A percentile compares a stretch with the other conserved stretches of the same genome.
Evolutionary conservation across 805 yeast genomes (phyloP).

Genomic region (Lachancea lanzarotensis): DNA sequence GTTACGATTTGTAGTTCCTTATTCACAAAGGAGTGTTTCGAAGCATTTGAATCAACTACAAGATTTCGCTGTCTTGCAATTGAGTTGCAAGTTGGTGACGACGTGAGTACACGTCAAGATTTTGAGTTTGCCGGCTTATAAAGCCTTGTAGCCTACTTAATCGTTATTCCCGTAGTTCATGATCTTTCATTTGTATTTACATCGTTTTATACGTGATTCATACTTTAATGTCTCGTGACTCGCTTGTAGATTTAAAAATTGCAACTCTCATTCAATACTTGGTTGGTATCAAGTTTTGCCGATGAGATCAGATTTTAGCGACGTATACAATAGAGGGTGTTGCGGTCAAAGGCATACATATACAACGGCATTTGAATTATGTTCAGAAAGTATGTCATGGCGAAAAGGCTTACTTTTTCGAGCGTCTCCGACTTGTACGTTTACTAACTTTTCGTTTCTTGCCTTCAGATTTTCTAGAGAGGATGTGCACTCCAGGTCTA

Average conservation of each 20-base stretch:
- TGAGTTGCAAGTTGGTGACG: neutral
- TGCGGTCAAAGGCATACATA: no score
- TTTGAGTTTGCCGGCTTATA: neutral
- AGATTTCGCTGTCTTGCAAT: neutral
- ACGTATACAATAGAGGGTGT: no score
- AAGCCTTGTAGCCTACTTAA: neutral
- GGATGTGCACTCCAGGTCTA: slow-evolving; percentile 84
- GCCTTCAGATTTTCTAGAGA: slow-evolving; percentile 60
- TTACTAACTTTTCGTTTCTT: slow-evolving; percentile 3
- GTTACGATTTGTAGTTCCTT: neutral
- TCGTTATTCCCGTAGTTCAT: neutral
- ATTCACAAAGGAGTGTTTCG: neutral
- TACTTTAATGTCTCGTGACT: no score
- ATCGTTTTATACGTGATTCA: no score
- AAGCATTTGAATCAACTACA: neutral
- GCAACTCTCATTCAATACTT: no score
- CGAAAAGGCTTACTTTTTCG: neutral
- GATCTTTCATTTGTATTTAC: no score
- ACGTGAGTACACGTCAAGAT: slow-evolving; percentile 3
- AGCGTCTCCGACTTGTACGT: neutral
- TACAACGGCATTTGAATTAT: neutral
- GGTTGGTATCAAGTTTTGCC: no score
- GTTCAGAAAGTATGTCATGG: slow-evolving; percentile 10
- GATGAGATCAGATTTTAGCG: no score
- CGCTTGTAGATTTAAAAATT: no score